Evolutionary conservation across 495 filamentous ascomycete species (phyloP), one percentile per base, ranked within the genome.

Genomic region (Xeromyces bisporus): DNA sequence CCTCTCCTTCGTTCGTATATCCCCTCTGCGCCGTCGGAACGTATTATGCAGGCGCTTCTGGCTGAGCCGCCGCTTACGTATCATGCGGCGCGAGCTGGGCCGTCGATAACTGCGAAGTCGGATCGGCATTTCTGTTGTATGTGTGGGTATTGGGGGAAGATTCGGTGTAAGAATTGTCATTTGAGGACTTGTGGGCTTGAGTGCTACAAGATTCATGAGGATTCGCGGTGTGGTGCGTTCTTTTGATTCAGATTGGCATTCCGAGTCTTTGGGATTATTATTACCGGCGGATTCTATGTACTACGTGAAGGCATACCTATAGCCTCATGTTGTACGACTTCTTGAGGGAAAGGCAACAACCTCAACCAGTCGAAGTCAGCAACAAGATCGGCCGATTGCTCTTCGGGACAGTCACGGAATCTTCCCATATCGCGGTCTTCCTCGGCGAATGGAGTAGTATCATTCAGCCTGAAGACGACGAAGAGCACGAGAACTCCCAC

Each of bases 91-190:
- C 63, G 78, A n/a, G 73, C 67, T 0, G 59, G 55, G 7, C 70
- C 71, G 34, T 58, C 69, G 2, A 38, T 58, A 1, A 42, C 58
- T 3, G 44, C 36, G 31, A 72, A 69, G 30, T 72, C 80, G n/a
- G 56, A 63, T 31, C 62, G 83, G 31, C 46, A 50, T 15, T 93
- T 93, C 46, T 93, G 85, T 56, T 80, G 78, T 44, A 75, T 86
- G 31, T 93, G 85, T 54, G 85, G 85, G 18, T 92, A 89, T 51
- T 93, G 86, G 85, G 85, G 85, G 1, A 66, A 77, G 39, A 77
- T 84, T 17, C 71, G 67, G 51, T 93, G 85, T 52, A 71, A 77
- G 58, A 85, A 73, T 53, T 93, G 85, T 55, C 82, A 82, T 21
- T 61, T 67, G 33, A 53, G 80, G 40, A 78, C 77, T 7, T 93